Evolutionary conservation across 2,329 filamentous ascomycete genomes (phyloP).

Genomic region (Dothideomycetes sp.): DNA sequence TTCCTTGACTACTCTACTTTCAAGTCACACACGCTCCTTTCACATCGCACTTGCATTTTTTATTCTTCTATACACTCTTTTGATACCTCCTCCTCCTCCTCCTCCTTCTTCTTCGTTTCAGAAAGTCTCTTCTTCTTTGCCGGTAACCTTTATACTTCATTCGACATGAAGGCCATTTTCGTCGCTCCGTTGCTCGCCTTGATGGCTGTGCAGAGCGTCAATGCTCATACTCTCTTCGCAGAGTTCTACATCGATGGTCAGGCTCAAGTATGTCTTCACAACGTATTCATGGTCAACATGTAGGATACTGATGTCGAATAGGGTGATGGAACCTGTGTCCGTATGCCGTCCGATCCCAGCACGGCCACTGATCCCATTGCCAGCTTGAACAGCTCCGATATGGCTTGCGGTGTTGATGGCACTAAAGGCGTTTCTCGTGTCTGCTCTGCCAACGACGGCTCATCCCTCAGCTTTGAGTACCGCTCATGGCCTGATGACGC

Average conservation of each 20-base stretch:
- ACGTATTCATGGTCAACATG: not conserved
- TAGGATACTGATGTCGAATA: slow-evolving; percentile 24
- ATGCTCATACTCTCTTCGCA: slow-evolving; percentile 52
- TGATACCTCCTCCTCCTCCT: slow-evolving; percentile 1
- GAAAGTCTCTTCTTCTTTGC: not conserved
- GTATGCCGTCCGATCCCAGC: slow-evolving; percentile 49
- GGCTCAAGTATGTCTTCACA: slow-evolving; percentile 31
- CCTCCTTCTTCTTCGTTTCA: not conserved
- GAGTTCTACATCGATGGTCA: slow-evolving; percentile 53
- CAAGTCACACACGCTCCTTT: slow-evolving; percentile 2
- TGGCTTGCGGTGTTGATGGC: slow-evolving; percentile 52
- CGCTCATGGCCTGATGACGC: slow-evolving; percentile 50
- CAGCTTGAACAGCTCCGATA: slow-evolving; percentile 49
- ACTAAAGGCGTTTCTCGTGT: slow-evolving; percentile 41
- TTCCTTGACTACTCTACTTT: not conserved
- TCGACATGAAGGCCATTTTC: slow-evolving; percentile 15
- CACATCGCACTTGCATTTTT: not conserved
- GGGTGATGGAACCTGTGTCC: slow-evolving; percentile 63
- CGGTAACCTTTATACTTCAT: not conserved
- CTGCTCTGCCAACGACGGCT: slow-evolving; percentile 39
- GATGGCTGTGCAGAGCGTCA: slow-evolving; percentile 14
- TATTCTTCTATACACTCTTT: slow-evolving; percentile 6
- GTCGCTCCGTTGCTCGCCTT: slow-evolving; percentile 14
- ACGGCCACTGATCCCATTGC: slow-evolving; percentile 50
- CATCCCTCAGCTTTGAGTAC: slow-evolving; percentile 58